Conservation (phyloP, 23 red algal genomes). For the Gracilariopsis chorda region DNA sequence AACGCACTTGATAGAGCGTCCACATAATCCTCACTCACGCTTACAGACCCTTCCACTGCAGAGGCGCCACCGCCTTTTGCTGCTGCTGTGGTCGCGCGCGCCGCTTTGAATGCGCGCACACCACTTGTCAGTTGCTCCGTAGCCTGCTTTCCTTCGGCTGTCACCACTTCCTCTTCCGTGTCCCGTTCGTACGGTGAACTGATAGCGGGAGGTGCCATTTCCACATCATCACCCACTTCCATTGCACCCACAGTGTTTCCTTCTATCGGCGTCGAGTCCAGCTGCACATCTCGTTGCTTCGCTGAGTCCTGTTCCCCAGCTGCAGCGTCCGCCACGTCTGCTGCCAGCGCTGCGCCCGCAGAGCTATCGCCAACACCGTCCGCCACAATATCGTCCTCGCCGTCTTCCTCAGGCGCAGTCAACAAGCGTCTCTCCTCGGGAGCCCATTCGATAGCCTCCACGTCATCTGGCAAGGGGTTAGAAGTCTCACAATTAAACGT, state of each 20-base stretch:
- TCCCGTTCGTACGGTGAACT: not conserved
- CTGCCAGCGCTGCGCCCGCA: not conserved
- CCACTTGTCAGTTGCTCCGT: not conserved
- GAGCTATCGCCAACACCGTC: not conserved
- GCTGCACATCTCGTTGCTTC: no score
- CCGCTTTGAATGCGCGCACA: not conserved
- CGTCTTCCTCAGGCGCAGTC: not conserved
- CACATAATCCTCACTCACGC: conserved; percentile 9
- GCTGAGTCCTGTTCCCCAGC: no score
- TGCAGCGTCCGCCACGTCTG: not conserved
- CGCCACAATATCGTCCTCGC: not conserved
- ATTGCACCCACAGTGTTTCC: not conserved
- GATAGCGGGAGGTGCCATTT: not conserved
- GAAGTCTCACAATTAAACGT: conserved; percentile 36
- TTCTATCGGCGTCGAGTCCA: no score
- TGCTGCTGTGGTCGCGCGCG: not conserved
- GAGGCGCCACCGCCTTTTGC: not conserved
- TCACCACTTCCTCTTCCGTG: not conserved
- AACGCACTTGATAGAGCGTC: not conserved
- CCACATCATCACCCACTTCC: not conserved
- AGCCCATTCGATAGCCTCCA: not conserved
- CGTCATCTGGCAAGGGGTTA: not conserved
- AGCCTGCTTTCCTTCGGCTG: not conserved
- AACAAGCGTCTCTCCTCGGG: not conserved
- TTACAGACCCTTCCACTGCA: not conserved